These are phyloP conservation scores for Breviolum minutum DNA, from an alignment of 73 alveolate species.

Conservation along the genomic window DNA sequence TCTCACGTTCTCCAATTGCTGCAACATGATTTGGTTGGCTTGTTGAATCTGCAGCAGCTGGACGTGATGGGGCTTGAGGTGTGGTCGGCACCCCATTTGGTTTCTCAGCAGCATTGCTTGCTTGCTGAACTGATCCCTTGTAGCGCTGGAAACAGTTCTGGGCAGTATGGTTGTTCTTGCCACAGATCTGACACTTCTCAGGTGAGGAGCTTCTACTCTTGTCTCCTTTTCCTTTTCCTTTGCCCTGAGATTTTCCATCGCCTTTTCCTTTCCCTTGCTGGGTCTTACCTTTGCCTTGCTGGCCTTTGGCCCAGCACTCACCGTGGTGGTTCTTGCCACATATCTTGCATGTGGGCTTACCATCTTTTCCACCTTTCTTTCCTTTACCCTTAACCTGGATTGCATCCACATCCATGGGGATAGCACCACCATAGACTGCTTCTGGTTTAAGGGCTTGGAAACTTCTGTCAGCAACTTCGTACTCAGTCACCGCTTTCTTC, in stretches of 20 bases:
- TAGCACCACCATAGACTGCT: not conserved
- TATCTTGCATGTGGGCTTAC: not conserved
- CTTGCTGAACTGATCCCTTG: not conserved
- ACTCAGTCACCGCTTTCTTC: not conserved
- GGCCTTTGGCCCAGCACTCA: too few relatives aligned
- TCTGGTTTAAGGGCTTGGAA: not conserved
- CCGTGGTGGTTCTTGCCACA: constrained; percentile 7
- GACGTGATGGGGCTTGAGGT: too few relatives aligned
- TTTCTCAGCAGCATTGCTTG: not conserved
- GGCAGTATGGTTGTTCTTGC: not conserved
- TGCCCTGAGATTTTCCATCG: not conserved
- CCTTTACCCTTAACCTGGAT: not conserved
- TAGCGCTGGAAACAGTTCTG: not conserved
- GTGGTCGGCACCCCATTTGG: too few relatives aligned
- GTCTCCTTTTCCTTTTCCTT: not conserved
- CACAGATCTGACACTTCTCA: not conserved
- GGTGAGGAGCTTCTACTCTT: not conserved
- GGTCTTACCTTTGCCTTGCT: too few relatives aligned
- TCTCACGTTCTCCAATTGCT: not conserved
- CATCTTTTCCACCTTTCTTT: not conserved
- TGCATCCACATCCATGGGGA: not conserved
- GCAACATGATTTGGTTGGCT: not conserved
- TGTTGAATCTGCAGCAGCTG: not conserved
- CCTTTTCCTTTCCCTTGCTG: too few relatives aligned
- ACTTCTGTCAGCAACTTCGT: not conserved